Base-by-base conservation (phyloP, 306 rosid species). In the Carpinus viminea region DNA sequence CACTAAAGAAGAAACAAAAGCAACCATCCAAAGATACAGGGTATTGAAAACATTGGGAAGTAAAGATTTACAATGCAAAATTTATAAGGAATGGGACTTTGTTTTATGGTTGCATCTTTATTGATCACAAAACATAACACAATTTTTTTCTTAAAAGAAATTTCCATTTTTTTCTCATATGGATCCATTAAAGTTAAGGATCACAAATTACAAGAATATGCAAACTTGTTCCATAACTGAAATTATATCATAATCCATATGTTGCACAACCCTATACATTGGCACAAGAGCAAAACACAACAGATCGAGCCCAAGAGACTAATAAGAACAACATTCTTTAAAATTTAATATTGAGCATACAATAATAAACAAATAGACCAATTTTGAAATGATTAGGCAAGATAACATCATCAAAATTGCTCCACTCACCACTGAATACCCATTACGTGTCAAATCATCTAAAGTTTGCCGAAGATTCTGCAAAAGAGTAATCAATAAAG, bases 391-490 rank as follows among this genome's bases (percentile, higher is more conserved):
- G n/a, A 66, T 11, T 41, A 47, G 26, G 45, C 57, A 51, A 50
- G 46, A 28, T 34, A 74, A 1, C 54, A 60, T 41, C 52, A 21
- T 38, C 61, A 73, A 3, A 85, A 72, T 73, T 77, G 79, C 81
- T 78, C 55, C 47, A 78, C 94, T 74, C 76, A 94, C 98, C 94
- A 94, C 98, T n/a, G 97, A 94, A 88, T 52, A 92, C 78, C 98
- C 97, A 81, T 88, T 87, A 28, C 80, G 83, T 20, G 98, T 89
- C 80, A 94, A 86, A 86, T 92, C 98, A 86, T 92, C 95, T 86
- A 92, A 89, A 51, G 97, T 92, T 83, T 94, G 98, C 52, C 98
- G 93, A 82, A 94, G 97, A 85, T 94, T 94, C 98, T 94, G 93
- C 78, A 83, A 83, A 75, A 65, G 56, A 70, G 70, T 74, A 15